Evolutionary conservation across 2,329 filamentous ascomycete genomes (phyloP).

Genomic region (Didymella lethalis): DNA sequence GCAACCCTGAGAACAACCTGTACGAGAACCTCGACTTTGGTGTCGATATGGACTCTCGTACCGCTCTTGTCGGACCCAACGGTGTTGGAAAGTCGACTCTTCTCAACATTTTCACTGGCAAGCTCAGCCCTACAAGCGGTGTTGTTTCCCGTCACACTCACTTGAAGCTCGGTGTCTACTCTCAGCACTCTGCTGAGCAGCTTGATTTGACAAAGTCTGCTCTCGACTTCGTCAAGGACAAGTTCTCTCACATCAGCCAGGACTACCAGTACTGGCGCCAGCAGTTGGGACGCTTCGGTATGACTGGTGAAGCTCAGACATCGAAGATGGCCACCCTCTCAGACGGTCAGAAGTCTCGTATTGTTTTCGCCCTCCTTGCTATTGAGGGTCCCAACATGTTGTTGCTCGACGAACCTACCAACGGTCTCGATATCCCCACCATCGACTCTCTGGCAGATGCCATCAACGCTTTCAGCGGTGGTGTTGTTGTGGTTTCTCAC

Average conservation of each 20-base stretch:
- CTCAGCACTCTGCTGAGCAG: constrained; percentile 97
- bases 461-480: constrained; percentile 94
- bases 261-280: constrained; percentile 99
- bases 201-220: constrained; percentile 97
- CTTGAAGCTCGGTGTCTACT: constrained; percentile 97
- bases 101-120: constrained; percentile 94
- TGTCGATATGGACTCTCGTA: constrained; percentile 99
- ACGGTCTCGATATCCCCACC: constrained; percentile 98
- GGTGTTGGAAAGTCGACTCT: constrained; percentile 99
- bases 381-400: constrained; percentile 98
- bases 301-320: constrained; percentile 92
- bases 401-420: constrained; percentile 96
- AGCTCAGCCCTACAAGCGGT: constrained; percentile 84
- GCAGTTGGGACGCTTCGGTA: constrained; percentile 92
- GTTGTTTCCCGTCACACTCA: constrained; percentile 92
- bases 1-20: constrained; percentile 84
- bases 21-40: constrained; percentile 97
- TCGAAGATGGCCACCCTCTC: constrained; percentile 97
- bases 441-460: constrained; percentile 97
- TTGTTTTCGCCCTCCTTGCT: constrained; percentile 94
- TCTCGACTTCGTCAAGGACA: constrained; percentile 96
- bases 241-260: constrained; percentile 86
- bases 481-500: constrained; percentile 98
- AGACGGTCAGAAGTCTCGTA: constrained; percentile 96
- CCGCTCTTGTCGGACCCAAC: constrained; percentile 95